Conservation (phyloP, 2,329 filamentous ascomycete genomes). For the Aureobasidium musti region DNA sequence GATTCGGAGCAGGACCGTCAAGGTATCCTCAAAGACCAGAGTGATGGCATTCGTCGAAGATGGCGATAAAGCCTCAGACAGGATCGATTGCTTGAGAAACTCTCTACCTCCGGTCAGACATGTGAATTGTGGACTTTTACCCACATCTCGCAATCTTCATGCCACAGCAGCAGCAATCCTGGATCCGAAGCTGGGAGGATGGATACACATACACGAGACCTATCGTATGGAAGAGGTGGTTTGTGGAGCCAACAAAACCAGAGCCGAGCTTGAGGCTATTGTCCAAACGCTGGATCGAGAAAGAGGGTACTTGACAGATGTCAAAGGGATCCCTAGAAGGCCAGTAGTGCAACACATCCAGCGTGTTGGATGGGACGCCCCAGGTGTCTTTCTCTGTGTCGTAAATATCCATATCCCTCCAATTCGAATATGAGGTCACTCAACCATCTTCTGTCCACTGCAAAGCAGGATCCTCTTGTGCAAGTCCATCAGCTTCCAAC, state of each 20-base stretch:
- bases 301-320: conserved; percentile 8
- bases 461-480: not conserved
- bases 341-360: conserved; percentile 49
- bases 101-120: conserved; percentile 51
- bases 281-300: conserved; percentile 32
- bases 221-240: conserved; percentile 52
- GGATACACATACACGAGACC: conserved; percentile 64
- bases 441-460: not conserved
- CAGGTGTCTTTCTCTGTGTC: conserved; percentile 63
- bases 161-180: conserved; percentile 51
- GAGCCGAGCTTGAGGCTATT: conserved; percentile 36
- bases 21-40: conserved; percentile 27
- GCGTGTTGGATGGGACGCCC: conserved; percentile 62
- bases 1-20: not conserved
- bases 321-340: not conserved
- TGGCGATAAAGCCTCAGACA: conserved; percentile 43
- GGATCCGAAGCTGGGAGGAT: conserved; percentile 52
- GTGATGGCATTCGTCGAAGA: conserved; percentile 47
- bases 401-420: conserved; percentile 51
- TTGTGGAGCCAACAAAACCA: conserved; percentile 48
- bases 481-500: not conserved
- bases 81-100: conserved; percentile 35
- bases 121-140: conserved; percentile 61
- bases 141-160: conserved; percentile 55
- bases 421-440: not conserved